Conservation (phyloP, 179 eudicot species). For the Spinacia oleracea region DNA sequence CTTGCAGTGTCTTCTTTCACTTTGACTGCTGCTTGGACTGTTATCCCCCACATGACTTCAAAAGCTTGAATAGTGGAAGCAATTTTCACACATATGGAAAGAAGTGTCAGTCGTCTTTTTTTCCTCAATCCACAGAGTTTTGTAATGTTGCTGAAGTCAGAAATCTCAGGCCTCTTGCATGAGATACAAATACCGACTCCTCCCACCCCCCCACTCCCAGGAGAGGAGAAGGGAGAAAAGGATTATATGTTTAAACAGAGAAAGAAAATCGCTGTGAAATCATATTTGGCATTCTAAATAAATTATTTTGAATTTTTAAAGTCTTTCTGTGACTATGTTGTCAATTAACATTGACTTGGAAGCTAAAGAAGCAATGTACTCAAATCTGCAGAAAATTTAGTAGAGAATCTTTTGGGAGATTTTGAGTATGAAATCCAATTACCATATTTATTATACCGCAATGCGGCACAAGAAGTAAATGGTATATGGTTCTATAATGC, state of each 20-base stretch:
- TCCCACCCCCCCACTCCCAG: background rate
- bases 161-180: background rate
- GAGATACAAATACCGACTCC: background rate
- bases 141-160: no score
- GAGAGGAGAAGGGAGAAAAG: background rate
- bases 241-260: background rate
- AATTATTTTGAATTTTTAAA: background rate
- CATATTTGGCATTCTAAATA: background rate
- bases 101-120: no score
- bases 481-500: constrained; percentile 97
- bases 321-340: constrained; percentile 8
- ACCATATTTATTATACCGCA: constrained; percentile 85
- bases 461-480: constrained; percentile 93
- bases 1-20: background rate
- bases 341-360: background rate
- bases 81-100: no score
- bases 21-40: background rate
- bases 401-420: constrained; percentile 92
- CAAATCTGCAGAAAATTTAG: constrained; percentile 69
- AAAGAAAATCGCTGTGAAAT: background rate
- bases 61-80: no score
- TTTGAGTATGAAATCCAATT: constrained; percentile 89
- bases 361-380: constrained; percentile 8
- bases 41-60: no score
- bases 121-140: no score